Percentiles rank a stretch among this genome's conserved stretches.
These are phyloP conservation scores for Pichia kluyveri DNA, from an alignment of 805 yeast species.

Conservation along the genomic window DNA sequence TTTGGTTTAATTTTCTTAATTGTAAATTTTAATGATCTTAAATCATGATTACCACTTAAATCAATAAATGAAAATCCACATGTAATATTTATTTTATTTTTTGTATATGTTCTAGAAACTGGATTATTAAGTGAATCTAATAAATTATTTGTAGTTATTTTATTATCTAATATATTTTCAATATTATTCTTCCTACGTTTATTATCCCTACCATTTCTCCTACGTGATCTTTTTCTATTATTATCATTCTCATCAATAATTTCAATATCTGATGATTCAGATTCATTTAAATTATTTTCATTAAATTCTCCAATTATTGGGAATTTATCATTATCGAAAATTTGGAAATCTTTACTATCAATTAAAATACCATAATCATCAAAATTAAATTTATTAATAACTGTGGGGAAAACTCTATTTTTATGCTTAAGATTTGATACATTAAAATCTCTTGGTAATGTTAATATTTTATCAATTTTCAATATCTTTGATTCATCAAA, in stretches of 20 bases:
- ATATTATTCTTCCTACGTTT: conserved; percentile 18
- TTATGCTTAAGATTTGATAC: conserved; percentile 40
- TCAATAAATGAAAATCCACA: conserved; percentile 76
- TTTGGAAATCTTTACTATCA: conserved; percentile 52
- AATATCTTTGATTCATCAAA: conserved; percentile 14
- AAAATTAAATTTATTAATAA: conserved; percentile 44
- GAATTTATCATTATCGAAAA: conserved; percentile 37
- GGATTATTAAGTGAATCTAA: conserved; percentile 21
- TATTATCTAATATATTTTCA: not conserved
- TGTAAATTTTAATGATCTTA: conserved; percentile 71
- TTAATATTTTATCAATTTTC: conserved; percentile 28
- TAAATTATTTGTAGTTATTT: conserved; percentile 14
- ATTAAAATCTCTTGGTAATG: conserved; percentile 46
- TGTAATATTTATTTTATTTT: conserved; percentile 38
- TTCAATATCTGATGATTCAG: conserved; percentile 16
- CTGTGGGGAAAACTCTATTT: conserved; percentile 70
- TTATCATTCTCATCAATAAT: conserved; percentile 13
- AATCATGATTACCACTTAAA: conserved; percentile 74
- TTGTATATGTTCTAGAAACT: conserved; percentile 6
- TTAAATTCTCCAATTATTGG: conserved; percentile 17
- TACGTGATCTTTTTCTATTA: conserved; percentile 13
- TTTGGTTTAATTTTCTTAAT: conserved; percentile 73
- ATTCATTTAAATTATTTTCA: conserved; percentile 5
- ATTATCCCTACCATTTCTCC: conserved; percentile 15
- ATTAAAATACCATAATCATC: conserved; percentile 88